Percentiles rank a stretch among this genome's conserved stretches.
Conservation (phyloP, 2,329 filamentous ascomycete genomes). For the Drechslerella coelobrocha region DNA sequence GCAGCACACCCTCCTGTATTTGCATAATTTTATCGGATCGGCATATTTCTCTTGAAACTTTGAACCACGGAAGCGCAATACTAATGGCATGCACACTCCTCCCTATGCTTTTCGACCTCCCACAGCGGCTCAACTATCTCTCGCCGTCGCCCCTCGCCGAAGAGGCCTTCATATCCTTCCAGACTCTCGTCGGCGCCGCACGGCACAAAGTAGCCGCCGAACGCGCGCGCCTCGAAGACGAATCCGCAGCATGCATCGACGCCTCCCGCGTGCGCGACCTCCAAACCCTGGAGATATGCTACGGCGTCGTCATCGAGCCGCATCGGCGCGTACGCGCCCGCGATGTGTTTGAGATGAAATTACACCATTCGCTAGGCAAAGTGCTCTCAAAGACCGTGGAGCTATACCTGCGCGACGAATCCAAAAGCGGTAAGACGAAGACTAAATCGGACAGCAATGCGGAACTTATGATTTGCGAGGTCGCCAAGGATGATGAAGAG, state of each 20-base stretch:
- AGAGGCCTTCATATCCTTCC: conserved; percentile 69
- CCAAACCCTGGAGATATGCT: conserved; percentile 74
- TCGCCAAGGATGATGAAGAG: conserved; percentile 72
- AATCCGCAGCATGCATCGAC: conserved; percentile 84
- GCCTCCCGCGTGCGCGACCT: conserved; percentile 79
- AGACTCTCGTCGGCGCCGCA: conserved; percentile 76
- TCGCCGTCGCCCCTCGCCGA: conserved; percentile 64
- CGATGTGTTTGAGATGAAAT: conserved; percentile 84
- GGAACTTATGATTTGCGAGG: conserved; percentile 90
- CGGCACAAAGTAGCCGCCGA: conserved; percentile 77
- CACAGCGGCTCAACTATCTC: conserved; percentile 55
- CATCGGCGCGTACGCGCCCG: conserved; percentile 83
- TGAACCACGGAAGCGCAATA: conserved; percentile 6
- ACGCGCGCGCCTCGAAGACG: conserved; percentile 76
- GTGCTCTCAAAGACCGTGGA: conserved; percentile 88
- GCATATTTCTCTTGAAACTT: not conserved
- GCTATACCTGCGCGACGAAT: conserved; percentile 80
- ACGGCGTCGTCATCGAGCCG: conserved; percentile 75
- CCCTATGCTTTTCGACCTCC: conserved; percentile 35
- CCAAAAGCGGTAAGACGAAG: conserved; percentile 54
- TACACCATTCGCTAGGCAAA: conserved; percentile 88
- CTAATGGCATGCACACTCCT: conserved; percentile 38
- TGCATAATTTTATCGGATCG: not conserved
- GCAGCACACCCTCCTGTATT: not conserved
- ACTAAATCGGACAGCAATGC: conserved; percentile 72